Conservation (phyloP, 306 rosid species). For the Pueraria montana region DNA sequence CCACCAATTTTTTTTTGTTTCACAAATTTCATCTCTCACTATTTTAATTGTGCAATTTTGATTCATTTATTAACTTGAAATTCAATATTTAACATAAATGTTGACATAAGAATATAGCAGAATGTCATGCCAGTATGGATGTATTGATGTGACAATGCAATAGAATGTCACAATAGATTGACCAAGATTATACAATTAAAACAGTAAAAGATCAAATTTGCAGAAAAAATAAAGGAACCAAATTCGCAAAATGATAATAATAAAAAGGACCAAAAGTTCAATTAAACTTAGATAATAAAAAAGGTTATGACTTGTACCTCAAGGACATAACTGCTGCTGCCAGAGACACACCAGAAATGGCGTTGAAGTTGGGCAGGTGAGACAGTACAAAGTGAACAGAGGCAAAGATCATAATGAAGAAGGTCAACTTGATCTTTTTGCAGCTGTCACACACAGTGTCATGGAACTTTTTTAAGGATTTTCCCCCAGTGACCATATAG, state of each 20-base stretch:
- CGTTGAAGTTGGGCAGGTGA: slow-evolving; percentile 79
- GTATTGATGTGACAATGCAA: too few relatives aligned
- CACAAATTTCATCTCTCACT: not conserved
- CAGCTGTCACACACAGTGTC: slow-evolving; percentile 52
- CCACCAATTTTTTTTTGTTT: not conserved
- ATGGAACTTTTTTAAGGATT: slow-evolving; percentile 71
- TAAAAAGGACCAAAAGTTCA: not conserved
- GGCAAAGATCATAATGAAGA: slow-evolving; percentile 80
- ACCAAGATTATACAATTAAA: not conserved
- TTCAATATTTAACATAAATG: not conserved
- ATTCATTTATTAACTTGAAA: not conserved
- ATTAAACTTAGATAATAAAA: not conserved
- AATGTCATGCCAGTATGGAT: too few relatives aligned
- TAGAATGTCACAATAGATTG: too few relatives aligned
- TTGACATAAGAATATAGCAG: not conserved
- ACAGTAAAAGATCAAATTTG: too few relatives aligned
- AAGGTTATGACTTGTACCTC: slow-evolving; percentile 53
- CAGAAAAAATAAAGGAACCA: not conserved
- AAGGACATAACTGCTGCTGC: slow-evolving; percentile 85
- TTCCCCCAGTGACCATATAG: slow-evolving; percentile 84
- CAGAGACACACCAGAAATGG: slow-evolving; percentile 74
- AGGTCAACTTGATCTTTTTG: slow-evolving; percentile 62
- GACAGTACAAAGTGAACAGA: slow-evolving; percentile 78
- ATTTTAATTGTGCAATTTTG: not conserved
- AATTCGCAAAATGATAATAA: not conserved